Evolutionary conservation across 179 eudicot species (phyloP).

Genomic region (Silene vulgaris): DNA sequence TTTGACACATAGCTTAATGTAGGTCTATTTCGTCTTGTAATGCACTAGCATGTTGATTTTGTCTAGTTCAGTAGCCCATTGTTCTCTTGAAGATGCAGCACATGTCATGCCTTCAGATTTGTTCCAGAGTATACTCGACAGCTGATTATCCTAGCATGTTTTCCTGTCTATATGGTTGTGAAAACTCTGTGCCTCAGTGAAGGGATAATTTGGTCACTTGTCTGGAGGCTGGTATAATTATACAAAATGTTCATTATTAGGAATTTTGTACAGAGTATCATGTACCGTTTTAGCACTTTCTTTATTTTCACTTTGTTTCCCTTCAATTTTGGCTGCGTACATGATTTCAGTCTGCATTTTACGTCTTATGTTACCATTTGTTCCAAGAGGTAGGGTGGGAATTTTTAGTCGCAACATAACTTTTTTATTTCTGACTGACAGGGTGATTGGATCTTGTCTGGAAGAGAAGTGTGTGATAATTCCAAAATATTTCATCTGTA

Average conservation of each 20-base stretch:
- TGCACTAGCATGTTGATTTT: background rate
- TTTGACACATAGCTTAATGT: constrained; percentile 12
- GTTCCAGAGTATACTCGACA: background rate
- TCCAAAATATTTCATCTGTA: constrained; percentile 53
- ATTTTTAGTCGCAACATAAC: background rate
- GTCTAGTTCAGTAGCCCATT: background rate
- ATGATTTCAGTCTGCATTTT: constrained; percentile 1
- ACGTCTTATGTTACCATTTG: background rate
- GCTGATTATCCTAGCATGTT: background rate
- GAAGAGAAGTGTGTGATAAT: constrained; percentile 44
- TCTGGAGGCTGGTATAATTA: background rate
- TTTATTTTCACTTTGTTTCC: constrained; percentile 5
- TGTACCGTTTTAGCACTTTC: background rate
- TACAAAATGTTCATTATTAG: background rate
- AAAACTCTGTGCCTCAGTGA: constrained; percentile 2
- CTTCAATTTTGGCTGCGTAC: background rate
- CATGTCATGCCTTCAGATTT: constrained; percentile 8
- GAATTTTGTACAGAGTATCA: background rate
- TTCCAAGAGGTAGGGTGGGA: background rate
- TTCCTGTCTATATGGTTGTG: background rate
- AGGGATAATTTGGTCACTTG: background rate
- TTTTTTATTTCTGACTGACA: constrained; percentile 34
- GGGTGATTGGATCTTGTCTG: constrained; percentile 97
- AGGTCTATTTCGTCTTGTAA: background rate
- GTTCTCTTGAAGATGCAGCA: constrained; percentile 11